Conservation (phyloP, 1,284 basidiomycete species). For the Inonotus hispidus region DNA sequence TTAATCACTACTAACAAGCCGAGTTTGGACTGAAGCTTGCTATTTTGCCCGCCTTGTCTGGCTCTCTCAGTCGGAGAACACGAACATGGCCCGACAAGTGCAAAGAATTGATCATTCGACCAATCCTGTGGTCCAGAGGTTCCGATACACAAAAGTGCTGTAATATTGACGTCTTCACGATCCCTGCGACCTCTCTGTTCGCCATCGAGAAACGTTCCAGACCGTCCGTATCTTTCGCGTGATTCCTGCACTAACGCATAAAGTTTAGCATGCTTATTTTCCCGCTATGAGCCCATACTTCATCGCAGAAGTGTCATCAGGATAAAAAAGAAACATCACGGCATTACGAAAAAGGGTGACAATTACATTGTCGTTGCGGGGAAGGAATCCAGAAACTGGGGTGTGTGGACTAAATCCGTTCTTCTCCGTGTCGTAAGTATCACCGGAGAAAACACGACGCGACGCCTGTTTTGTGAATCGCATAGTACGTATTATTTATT, state of each 20-base stretch:
- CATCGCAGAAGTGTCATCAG: no score
- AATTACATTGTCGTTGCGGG: neutral
- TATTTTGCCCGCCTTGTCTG: neutral
- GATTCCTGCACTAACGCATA: neutral
- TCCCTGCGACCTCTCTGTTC: neutral
- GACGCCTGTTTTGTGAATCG: neutral
- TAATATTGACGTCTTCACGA: neutral
- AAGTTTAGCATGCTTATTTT: neutral
- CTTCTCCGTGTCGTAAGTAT: neutral
- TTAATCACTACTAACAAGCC: no score
- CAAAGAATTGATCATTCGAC: neutral
- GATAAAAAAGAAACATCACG: no score
- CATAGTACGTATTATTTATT: neutral
- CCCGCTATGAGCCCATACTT: no score
- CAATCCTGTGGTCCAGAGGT: neutral
- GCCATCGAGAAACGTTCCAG: neutral
- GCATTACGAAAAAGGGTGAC: neutral
- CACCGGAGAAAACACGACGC: neutral
- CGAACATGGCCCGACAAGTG: neutral
- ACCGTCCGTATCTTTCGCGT: neutral
- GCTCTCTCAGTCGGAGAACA: no score
- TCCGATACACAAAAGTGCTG: neutral
- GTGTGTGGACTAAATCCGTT: neutral
- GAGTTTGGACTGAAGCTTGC: neutral
- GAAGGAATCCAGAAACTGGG: no score